These are phyloP conservation scores for Naematelia encephala DNA, from an alignment of 768 basidiomycete species.

Conservation along the genomic window DNA sequence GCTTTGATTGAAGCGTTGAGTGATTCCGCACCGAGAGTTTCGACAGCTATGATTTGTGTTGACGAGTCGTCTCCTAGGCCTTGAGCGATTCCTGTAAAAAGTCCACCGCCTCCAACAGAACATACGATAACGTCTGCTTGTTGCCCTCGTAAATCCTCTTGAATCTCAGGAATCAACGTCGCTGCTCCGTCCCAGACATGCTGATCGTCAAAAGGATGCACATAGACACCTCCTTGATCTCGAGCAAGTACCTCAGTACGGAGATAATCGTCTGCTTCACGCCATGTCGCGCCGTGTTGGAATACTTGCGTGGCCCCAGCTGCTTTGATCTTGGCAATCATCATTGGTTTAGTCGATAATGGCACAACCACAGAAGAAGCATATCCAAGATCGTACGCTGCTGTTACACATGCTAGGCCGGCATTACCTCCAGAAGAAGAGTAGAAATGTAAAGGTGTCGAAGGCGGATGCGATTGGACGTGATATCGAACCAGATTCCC, in stretches of 20 bases:
- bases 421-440: slow-evolving; percentile 43
- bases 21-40: slow-evolving; percentile 32
- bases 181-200: slow-evolving; percentile 35
- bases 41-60: slow-evolving; percentile 25
- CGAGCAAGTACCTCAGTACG: slow-evolving; percentile 11
- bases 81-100: slow-evolving; percentile 33
- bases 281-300: slow-evolving; percentile 23
- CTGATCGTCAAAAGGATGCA: slow-evolving; percentile 43
- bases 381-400: slow-evolving; percentile 20
- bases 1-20: slow-evolving; percentile 21
- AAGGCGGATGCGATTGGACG: slow-evolving; percentile 10
- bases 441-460: slow-evolving; percentile 24
- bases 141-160: slow-evolving; percentile 17
- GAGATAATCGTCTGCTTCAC: slow-evolving; percentile 32
- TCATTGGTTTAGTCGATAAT: slow-evolving; percentile 18
- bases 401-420: slow-evolving; percentile 33
- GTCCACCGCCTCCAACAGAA: slow-evolving; percentile 43
- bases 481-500: slow-evolving; percentile 28
- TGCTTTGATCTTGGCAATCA: slow-evolving; percentile 24
- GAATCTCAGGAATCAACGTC: slow-evolving; percentile 33
- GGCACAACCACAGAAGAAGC: slow-evolving; percentile 36
- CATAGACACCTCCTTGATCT: slow-evolving; percentile 31
- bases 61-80: slow-evolving; percentile 17
- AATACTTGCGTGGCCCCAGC: slow-evolving; percentile 34
- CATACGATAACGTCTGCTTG: slow-evolving; percentile 32